Conservation (phyloP, 2,329 filamentous ascomycete species). For the Alternaria brassicicola region DNA sequence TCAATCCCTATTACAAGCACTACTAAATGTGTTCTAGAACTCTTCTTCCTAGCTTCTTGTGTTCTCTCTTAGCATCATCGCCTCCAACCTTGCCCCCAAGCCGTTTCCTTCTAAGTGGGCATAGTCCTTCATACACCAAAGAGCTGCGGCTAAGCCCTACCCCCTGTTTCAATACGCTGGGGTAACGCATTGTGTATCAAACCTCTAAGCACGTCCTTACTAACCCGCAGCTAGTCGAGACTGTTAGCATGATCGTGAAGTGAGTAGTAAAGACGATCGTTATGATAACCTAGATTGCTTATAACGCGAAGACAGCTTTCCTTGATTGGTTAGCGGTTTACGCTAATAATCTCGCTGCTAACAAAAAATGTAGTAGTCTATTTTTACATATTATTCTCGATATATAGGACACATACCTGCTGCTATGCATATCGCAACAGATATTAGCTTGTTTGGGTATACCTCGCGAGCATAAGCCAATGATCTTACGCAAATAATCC, state of each 20-base stretch:
- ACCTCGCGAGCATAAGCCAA: not conserved
- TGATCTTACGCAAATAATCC: not conserved
- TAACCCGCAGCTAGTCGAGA: not conserved
- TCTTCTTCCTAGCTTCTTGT: not conserved
- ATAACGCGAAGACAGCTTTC: constrained; percentile 3
- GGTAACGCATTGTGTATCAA: constrained; percentile 3
- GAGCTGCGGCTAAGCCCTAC: not conserved
- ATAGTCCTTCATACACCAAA: not conserved
- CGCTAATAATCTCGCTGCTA: constrained; percentile 4
- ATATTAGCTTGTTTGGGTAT: constrained; percentile 1
- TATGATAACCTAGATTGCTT: constrained; percentile 6
- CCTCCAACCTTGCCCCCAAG: not conserved
- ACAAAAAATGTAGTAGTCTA: not conserved
- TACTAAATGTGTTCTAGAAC: not conserved
- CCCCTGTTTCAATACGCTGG: not conserved
- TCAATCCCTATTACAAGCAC: not conserved
- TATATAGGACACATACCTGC: constrained; percentile 15
- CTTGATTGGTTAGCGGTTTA: not conserved
- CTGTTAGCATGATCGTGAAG: not conserved
- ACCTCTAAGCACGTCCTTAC: not conserved
- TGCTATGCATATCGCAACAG: constrained; percentile 7
- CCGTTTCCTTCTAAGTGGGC: not conserved
- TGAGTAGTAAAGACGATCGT: not conserved
- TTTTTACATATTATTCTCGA: not conserved
- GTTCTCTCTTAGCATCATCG: not conserved